Evolutionary conservation across 768 basidiomycete species (phyloP).

Genomic region (Lactarius sanguifluus): DNA sequence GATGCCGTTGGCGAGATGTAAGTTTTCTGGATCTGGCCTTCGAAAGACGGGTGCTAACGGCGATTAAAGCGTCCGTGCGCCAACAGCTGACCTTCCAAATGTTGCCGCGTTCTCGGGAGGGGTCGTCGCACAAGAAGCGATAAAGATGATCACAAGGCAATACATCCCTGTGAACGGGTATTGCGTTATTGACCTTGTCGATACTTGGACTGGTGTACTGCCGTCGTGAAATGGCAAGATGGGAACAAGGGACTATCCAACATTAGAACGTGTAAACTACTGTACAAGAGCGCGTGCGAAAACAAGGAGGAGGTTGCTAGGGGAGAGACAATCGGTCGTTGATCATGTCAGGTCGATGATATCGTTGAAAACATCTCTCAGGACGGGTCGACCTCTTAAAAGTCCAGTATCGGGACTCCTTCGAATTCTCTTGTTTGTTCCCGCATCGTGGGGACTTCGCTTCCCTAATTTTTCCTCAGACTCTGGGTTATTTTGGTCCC

Average conservation of each 20-base stretch:
- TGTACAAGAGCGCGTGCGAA: background rate
- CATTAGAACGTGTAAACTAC: conserved; percentile 10
- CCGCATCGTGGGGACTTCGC: conserved; percentile 20
- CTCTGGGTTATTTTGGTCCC: conserved; percentile 23
- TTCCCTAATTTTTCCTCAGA: conserved; percentile 42
- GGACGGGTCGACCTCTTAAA: conserved; percentile 55
- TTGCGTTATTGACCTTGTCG: conserved; percentile 81
- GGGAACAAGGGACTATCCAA: background rate
- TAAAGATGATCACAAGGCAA: conserved; percentile 96
- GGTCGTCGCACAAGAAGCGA: conserved; percentile 91
- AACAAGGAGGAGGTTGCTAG: background rate
- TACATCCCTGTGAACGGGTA: conserved; percentile 89
- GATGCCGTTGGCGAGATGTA: conserved; percentile 79
- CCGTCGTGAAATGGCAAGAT: conserved; percentile 18
- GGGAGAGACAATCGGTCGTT: background rate
- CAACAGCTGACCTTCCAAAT: conserved; percentile 85
- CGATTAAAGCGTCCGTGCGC: conserved; percentile 63
- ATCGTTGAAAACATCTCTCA: conserved; percentile 59
- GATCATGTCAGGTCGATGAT: conserved; percentile 20
- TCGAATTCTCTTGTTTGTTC: conserved; percentile 40
- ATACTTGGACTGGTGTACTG: conserved; percentile 68
- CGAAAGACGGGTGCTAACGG: conserved; percentile 27
- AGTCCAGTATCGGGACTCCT: conserved; percentile 42
- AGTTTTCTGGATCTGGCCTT: conserved; percentile 35
- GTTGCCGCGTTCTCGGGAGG: conserved; percentile 93